A percentile compares a stretch with the other conserved stretches of the same genome.
Evolutionary conservation across 1,284 basidiomycete genomes (phyloP).

Genomic region (Trametes versicolor): DNA sequence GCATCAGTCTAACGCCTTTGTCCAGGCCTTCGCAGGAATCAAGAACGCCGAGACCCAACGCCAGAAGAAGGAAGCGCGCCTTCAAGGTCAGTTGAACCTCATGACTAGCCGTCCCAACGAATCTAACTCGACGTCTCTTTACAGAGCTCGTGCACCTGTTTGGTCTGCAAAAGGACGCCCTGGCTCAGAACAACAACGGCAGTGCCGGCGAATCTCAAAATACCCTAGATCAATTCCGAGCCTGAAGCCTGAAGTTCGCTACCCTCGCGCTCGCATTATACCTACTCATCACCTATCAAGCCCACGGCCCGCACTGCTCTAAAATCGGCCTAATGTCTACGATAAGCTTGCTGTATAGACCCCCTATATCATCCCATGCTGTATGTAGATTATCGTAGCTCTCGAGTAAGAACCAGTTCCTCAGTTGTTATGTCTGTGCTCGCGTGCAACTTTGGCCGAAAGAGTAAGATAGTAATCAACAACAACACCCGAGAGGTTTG

Average conservation of each 20-base stretch:
- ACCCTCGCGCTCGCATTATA: background rate
- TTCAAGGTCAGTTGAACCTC: conserved; percentile 59
- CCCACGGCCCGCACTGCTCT: background rate
- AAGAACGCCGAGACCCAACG: conserved; percentile 74
- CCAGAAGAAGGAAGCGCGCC: conserved; percentile 76
- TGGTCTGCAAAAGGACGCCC: conserved; percentile 28
- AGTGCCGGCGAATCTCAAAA: conserved; percentile 26
- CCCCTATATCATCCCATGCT: background rate
- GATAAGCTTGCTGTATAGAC: conserved; percentile 3
- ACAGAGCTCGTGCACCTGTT: conserved; percentile 38
- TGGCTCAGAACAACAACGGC: conserved; percentile 6
- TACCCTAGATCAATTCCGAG: conserved; percentile 36
- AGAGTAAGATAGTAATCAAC: too few relatives aligned
- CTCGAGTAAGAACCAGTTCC: background rate
- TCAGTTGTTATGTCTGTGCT: too few relatives aligned
- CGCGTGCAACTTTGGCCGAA: too few relatives aligned
- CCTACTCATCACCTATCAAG: background rate
- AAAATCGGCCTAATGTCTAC: conserved; percentile 2
- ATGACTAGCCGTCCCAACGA: background rate
- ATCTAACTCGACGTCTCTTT: too few relatives aligned
- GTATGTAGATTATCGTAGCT: conserved; percentile 9
- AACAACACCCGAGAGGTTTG: too few relatives aligned
- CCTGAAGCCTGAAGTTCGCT: too few relatives aligned
- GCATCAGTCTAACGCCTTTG: background rate
- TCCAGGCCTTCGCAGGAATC: conserved; percentile 81